Conservation (phyloP, 768 basidiomycete species). For the Royoungia palumana region DNA sequence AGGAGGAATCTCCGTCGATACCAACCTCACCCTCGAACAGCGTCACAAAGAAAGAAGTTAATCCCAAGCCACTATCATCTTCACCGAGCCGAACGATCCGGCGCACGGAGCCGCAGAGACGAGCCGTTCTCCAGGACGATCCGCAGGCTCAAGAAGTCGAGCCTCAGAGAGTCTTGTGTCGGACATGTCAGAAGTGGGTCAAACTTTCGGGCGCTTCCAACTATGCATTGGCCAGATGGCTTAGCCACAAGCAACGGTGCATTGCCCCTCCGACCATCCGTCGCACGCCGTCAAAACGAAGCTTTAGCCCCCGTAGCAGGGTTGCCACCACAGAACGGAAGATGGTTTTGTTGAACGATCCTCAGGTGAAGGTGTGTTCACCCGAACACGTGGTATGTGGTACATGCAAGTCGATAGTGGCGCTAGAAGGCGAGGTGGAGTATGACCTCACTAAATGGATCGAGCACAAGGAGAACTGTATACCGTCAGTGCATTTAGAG, state of each 20-base stretch:
- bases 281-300: slow-evolving; percentile 15
- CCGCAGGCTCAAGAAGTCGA: slow-evolving; percentile 48
- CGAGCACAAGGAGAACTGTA: slow-evolving; percentile 56
- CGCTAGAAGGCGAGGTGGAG: slow-evolving; percentile 47
- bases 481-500: slow-evolving; percentile 29
- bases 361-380: slow-evolving; percentile 52
- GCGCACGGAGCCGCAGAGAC: slow-evolving; percentile 41
- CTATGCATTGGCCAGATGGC: slow-evolving; percentile 55
- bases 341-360: slow-evolving; percentile 60
- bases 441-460: slow-evolving; percentile 62
- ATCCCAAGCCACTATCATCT: not conserved
- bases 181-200: slow-evolving; percentile 63
- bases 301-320: slow-evolving; percentile 50
- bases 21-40: slow-evolving; percentile 7
- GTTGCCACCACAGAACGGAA: slow-evolving; percentile 63
- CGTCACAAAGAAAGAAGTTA: not conserved
- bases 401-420: slow-evolving; percentile 45
- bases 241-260: slow-evolving; percentile 48
- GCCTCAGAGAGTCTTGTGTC: slow-evolving; percentile 53
- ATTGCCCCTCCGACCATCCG: slow-evolving; percentile 18
- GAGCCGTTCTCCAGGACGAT: slow-evolving; percentile 52
- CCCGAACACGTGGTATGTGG: slow-evolving; percentile 47
- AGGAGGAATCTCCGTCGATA: slow-evolving; percentile 14
- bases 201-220: slow-evolving; percentile 37
- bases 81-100: slow-evolving; percentile 21